phyloP scores from a whole-genome alignment of 2,329 filamentous ascomycete genomes.

The Colletotrichum echinochloae region DNA sequence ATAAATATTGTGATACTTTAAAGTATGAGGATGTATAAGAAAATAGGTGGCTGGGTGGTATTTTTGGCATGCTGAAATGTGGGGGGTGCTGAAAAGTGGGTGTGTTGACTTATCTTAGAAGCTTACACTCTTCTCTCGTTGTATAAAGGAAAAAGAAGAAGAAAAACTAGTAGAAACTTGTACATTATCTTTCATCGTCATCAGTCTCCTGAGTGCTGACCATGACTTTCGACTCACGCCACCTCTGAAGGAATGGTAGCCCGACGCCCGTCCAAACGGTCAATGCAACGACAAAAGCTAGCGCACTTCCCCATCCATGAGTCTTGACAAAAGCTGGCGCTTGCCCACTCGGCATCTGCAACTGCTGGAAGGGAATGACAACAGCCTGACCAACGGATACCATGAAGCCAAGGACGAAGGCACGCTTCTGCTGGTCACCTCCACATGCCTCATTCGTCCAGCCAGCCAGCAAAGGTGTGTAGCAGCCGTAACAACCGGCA shows the following conservation, averaged over 20 bases:
- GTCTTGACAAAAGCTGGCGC: conserved; percentile 51
- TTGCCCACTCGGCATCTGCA: conserved; percentile 52
- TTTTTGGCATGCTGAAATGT: too few species aligned
- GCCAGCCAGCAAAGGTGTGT: conserved; percentile 55
- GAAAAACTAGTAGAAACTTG: neutral
- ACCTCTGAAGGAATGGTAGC: conserved; percentile 45
- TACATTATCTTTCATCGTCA: conserved; percentile 20
- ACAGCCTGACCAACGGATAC: conserved; percentile 52
- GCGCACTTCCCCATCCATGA: conserved; percentile 51
- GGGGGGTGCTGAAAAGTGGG: too few species aligned
- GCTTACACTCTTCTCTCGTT: neutral
- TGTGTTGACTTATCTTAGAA: too few species aligned
- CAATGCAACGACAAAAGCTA: conserved; percentile 49
- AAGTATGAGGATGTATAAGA: too few species aligned
- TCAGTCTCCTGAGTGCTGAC: conserved; percentile 28
- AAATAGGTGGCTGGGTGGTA: too few species aligned
- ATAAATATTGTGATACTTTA: too few species aligned
- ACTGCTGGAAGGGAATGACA: conserved; percentile 54
- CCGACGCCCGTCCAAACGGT: conserved; percentile 51
- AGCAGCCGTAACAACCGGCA: conserved; percentile 55
- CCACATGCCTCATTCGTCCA: conserved; percentile 57
- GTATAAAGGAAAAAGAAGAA: too few species aligned
- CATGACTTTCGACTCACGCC: conserved; percentile 38
- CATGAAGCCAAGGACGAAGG: conserved; percentile 55
- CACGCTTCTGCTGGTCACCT: conserved; percentile 57